Conservation (phyloP, 371 early-diverging fungal species). For the Mortierella sp. region DNA sequence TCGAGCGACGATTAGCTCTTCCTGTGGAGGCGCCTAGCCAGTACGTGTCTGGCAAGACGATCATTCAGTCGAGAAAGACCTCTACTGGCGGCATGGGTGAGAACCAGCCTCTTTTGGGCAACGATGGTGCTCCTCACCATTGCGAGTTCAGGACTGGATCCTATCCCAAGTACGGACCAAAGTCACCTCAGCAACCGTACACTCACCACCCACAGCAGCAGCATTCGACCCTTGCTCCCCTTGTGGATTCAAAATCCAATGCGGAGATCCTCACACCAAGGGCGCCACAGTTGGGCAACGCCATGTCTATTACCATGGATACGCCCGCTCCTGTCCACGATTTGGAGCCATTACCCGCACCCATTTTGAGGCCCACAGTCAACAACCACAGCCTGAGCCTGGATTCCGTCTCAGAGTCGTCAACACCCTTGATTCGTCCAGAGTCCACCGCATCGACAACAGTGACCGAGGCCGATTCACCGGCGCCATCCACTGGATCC, state of each 20-base stretch:
- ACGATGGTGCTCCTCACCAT: not conserved
- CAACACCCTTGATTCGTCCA: not conserved
- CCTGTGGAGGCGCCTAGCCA: not conserved
- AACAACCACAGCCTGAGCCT: not conserved
- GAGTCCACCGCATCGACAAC: slow-evolving; percentile 4
- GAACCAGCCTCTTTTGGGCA: not conserved
- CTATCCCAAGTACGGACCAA: not conserved
- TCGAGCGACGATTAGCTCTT: not conserved
- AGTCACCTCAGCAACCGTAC: not conserved
- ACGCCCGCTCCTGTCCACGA: not conserved
- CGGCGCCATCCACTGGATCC: not conserved
- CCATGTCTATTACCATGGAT: not conserved
- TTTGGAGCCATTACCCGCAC: not conserved
- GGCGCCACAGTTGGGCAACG: not conserved
- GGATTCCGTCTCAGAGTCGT: not conserved
- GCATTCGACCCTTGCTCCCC: too few relatives aligned
- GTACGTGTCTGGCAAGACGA: slow-evolving; percentile 23
- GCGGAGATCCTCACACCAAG: not conserved
- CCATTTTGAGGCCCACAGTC: not conserved
- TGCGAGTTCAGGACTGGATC: slow-evolving; percentile 3
- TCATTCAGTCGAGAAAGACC: slow-evolving; percentile 15
- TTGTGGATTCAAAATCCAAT: not conserved
- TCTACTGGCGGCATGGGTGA: not conserved
- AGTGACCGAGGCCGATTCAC: not conserved
- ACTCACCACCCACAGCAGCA: too few relatives aligned